phyloP scores from a whole-genome alignment of 208 protist genomes.

The Herpetomonas tarakana region DNA sequence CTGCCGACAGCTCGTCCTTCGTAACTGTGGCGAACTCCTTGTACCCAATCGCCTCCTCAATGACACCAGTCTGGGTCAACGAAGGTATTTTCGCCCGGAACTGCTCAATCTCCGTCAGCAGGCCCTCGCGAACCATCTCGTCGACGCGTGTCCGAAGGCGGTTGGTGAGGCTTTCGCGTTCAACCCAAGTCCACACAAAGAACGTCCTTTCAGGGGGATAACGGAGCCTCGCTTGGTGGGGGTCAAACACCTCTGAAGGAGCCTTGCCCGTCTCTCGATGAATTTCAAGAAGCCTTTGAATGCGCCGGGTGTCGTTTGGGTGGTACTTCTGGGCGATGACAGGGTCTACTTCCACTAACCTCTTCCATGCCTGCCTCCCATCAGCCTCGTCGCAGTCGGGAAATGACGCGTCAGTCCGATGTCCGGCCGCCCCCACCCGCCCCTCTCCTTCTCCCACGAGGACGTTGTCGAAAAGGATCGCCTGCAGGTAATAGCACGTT shows the following conservation, averaged over 20 bases:
- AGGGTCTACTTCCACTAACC: slow-evolving; percentile 66
- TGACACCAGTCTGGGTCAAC: not conserved
- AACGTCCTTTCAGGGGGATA: slow-evolving; percentile 33
- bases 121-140: slow-evolving; percentile 66
- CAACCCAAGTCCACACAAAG: slow-evolving; percentile 59
- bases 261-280: slow-evolving; percentile 37
- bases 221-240: slow-evolving; percentile 28
- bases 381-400: slow-evolving; percentile 6
- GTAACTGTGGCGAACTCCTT: slow-evolving; percentile 56
- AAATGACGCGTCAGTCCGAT: not conserved
- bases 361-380: slow-evolving; percentile 34
- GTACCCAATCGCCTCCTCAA: slow-evolving; percentile 68
- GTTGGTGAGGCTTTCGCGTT: slow-evolving; percentile 32
- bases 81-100: slow-evolving; percentile 18
- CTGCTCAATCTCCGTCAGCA: slow-evolving; percentile 52
- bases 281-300: slow-evolving; percentile 78
- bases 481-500: slow-evolving; percentile 73
- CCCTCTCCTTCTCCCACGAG: slow-evolving; percentile 39
- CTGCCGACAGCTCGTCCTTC: slow-evolving; percentile 1
- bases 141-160: slow-evolving; percentile 69
- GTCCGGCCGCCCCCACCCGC: too few relatives aligned
- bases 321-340: slow-evolving; percentile 67
- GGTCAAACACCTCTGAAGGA: slow-evolving; percentile 48
- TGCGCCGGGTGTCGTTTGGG: slow-evolving; percentile 76
- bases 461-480: slow-evolving; percentile 58